phyloP scores from a whole-genome alignment of 345 rosid species.

The Ceriops decandra region DNA sequence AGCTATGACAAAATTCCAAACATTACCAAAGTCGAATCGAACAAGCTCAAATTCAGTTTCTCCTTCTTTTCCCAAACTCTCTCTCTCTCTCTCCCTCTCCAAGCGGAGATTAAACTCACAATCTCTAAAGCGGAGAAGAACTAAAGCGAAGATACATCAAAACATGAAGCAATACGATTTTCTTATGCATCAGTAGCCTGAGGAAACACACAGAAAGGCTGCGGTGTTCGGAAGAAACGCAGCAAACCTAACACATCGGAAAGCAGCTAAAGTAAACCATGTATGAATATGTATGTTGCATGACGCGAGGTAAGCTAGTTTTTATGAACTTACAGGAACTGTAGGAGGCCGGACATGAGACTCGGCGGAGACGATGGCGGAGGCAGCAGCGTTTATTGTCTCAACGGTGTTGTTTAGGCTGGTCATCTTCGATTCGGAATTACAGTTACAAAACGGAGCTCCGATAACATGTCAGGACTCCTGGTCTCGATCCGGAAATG shows the following conservation, averaged over 20 bases:
- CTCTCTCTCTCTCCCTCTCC: not conserved
- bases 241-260: not conserved
- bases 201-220: not conserved
- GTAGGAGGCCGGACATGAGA: constrained; percentile 69
- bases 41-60: constrained; percentile 1
- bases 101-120: not conserved
- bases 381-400: constrained; percentile 89
- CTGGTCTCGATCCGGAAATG: not conserved
- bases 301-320: too few species aligned
- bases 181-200: not conserved
- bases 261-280: not conserved
- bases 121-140: not conserved
- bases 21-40: not conserved
- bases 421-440: constrained; percentile 40
- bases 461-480: constrained; percentile 19
- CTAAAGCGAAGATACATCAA: not conserved
- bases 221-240: not conserved
- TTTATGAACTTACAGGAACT: constrained; percentile 38
- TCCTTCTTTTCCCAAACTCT: not conserved
- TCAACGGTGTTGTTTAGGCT: constrained; percentile 57
- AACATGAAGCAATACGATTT: not conserved
- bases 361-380: constrained; percentile 87
- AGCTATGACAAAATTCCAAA: too few species aligned
- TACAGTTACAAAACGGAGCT: not conserved
- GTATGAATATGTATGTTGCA: too few species aligned